phyloP scores from a whole-genome alignment of 2,329 filamentous ascomycete species.

The Colletotrichum lini region DNA sequence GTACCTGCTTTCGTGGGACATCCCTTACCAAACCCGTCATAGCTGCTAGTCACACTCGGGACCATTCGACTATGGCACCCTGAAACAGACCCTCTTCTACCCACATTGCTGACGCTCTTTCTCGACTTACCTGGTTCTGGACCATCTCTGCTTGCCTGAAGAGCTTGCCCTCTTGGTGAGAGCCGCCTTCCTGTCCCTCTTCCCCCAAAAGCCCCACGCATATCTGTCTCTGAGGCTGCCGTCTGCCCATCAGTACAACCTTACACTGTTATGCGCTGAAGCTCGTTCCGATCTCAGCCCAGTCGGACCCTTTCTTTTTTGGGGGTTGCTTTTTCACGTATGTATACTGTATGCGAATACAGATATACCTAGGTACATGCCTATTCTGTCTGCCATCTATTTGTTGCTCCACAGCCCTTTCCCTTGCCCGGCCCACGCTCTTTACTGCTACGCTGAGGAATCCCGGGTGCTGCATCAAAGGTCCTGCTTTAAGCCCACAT shows the following conservation, averaged over 20 bases:
- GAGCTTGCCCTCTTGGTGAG: background rate
- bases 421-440: slow-evolving; percentile 18
- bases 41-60: slow-evolving; percentile 31
- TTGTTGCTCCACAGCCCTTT: slow-evolving; percentile 18
- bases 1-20: slow-evolving; percentile 29
- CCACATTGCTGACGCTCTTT: slow-evolving; percentile 19
- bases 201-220: background rate
- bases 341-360: too few species aligned
- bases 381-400: background rate
- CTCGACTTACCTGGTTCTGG: background rate
- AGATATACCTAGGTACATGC: too few species aligned
- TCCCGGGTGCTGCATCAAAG: slow-evolving; percentile 14
- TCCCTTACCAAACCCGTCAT: slow-evolving; percentile 34
- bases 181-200: background rate
- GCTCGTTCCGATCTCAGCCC: slow-evolving; percentile 15
- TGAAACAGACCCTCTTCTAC: slow-evolving; percentile 33
- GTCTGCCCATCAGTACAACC: background rate
- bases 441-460: slow-evolving; percentile 13
- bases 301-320: slow-evolving; percentile 25
- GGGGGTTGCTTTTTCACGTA: slow-evolving; percentile 5
- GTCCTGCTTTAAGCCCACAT: slow-evolving; percentile 29
- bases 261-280: slow-evolving; percentile 7
- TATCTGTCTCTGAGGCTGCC: background rate
- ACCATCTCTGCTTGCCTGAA: background rate
- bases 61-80: slow-evolving; percentile 22